Evolutionary conservation across 306 rosid species (phyloP).

Genomic region (Quercus gilva): DNA sequence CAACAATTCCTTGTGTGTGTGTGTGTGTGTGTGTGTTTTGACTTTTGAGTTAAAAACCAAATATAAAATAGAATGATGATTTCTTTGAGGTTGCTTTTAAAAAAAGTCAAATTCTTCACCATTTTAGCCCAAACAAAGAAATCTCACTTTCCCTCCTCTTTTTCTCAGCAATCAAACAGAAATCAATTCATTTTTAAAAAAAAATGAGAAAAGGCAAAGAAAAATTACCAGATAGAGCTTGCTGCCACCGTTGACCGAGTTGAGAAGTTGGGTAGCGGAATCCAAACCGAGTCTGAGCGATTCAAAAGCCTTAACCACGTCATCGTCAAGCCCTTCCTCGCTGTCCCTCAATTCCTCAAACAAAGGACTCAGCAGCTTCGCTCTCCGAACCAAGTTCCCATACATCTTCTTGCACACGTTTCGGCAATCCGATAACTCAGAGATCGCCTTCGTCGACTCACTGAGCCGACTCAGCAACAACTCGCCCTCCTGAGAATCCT

Average conservation of each 20-base stretch:
- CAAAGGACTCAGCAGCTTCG: slow-evolving; percentile 80
- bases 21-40: too few relatives aligned
- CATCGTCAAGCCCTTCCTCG: slow-evolving; percentile 47
- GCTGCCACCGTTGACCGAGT: slow-evolving; percentile 67
- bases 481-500: slow-evolving; percentile 7
- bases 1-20: too few relatives aligned
- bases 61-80: background rate
- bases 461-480: slow-evolving; percentile 46
- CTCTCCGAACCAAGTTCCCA: slow-evolving; percentile 77
- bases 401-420: slow-evolving; percentile 64
- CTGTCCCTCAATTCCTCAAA: slow-evolving; percentile 86
- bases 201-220: background rate
- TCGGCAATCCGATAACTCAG: slow-evolving; percentile 65
- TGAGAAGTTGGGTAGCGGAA: slow-evolving; percentile 58
- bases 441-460: slow-evolving; percentile 59
- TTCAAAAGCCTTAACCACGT: slow-evolving; percentile 54
- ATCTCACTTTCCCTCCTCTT: too few relatives aligned
- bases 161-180: slow-evolving; percentile 1
- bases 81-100: background rate
- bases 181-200: background rate
- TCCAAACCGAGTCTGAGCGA: slow-evolving; percentile 62
- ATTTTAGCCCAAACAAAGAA: background rate
- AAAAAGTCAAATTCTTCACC: background rate
- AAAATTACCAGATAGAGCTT: slow-evolving; percentile 74
- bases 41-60: too few relatives aligned